A percentile compares a stretch with the other conserved stretches of the same genome.
phyloP scores from a whole-genome alignment of 129 eudicot species.

The Pseudognaphalium luteoalbum region DNA sequence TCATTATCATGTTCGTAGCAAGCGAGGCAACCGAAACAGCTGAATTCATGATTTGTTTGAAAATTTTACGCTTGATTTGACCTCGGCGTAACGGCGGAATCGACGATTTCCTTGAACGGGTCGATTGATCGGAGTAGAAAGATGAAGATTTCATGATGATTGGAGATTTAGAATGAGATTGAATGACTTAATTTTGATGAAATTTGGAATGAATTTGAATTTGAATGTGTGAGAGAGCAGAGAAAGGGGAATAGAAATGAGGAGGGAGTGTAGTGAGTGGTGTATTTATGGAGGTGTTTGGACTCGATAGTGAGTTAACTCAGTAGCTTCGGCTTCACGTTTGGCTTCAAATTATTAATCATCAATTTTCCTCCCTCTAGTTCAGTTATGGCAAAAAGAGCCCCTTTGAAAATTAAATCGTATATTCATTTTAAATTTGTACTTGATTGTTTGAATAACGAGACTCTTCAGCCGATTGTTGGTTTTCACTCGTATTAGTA shows the following conservation, averaged over 20 bases:
- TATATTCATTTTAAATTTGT: background rate
- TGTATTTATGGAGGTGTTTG: background rate
- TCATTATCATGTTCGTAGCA: slow-evolving; percentile 4
- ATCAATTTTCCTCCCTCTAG: background rate
- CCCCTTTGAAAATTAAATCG: background rate
- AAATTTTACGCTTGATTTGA: slow-evolving; percentile 21
- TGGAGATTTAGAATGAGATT: background rate
- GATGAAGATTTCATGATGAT: slow-evolving; percentile 9
- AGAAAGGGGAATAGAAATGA: background rate
- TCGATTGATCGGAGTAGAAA: background rate
- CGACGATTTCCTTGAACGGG: slow-evolving; percentile 7
- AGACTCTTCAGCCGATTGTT: too few species aligned
- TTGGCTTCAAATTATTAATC: background rate
- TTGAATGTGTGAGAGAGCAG: background rate
- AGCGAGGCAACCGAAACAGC: slow-evolving; percentile 18
- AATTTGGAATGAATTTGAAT: background rate
- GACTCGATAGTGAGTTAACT: background rate
- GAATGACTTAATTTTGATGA: background rate
- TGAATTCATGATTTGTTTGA: slow-evolving; percentile 11
- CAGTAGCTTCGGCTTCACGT: slow-evolving; percentile 14
- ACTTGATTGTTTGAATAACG: too few species aligned
- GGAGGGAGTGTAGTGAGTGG: background rate
- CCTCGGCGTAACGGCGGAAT: slow-evolving; percentile 24
- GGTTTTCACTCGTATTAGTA: too few species aligned
- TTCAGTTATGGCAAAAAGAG: background rate